Conservation (phyloP, 2,329 filamentous ascomycete species). For the Sarocladiaceae sp. region DNA sequence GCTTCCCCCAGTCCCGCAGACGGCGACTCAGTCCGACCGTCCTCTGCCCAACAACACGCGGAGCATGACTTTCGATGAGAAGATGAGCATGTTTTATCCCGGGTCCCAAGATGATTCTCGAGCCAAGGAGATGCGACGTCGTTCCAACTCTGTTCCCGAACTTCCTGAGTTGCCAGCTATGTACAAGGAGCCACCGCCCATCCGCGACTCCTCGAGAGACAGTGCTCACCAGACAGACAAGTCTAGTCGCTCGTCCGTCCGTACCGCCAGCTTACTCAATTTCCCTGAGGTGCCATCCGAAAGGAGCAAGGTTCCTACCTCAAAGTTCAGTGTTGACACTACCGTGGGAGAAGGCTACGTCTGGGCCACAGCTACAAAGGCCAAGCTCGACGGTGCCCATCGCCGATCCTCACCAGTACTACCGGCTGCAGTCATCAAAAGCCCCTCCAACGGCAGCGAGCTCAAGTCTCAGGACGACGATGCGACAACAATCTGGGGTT, state of each 20-base stretch:
- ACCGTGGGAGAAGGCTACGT: slow-evolving; percentile 7
- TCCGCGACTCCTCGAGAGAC: slow-evolving; percentile 1
- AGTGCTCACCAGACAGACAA: slow-evolving; percentile 2
- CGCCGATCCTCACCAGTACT: slow-evolving; percentile 46
- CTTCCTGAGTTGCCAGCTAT: slow-evolving; percentile 14
- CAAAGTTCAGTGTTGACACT: slow-evolving; percentile 26
- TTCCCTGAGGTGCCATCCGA: slow-evolving; percentile 6
- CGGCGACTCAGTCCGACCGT: slow-evolving; percentile 28
- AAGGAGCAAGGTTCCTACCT: slow-evolving; percentile 15
- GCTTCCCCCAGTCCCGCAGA: slow-evolving; percentile 41
- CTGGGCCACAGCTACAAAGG: slow-evolving; percentile 2
- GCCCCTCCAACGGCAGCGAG: slow-evolving; percentile 28
- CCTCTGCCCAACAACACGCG: slow-evolving; percentile 46
- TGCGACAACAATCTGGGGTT: slow-evolving; percentile 40
- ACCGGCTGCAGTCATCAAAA: slow-evolving; percentile 26
- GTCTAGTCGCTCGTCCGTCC: slow-evolving; percentile 9
- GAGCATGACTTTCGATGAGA: slow-evolving; percentile 54
- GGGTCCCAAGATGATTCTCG: neutral
- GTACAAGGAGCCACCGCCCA: neutral
- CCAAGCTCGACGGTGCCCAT: slow-evolving; percentile 17
- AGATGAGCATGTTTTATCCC: slow-evolving; percentile 46
- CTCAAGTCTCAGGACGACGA: slow-evolving; percentile 30
- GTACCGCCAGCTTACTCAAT: slow-evolving; percentile 9
- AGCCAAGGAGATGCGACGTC: slow-evolving; percentile 17
- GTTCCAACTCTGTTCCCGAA: slow-evolving; percentile 20